phyloP scores from a whole-genome alignment of 2,329 filamentous ascomycete species.

The Trichoderma hamatum region DNA sequence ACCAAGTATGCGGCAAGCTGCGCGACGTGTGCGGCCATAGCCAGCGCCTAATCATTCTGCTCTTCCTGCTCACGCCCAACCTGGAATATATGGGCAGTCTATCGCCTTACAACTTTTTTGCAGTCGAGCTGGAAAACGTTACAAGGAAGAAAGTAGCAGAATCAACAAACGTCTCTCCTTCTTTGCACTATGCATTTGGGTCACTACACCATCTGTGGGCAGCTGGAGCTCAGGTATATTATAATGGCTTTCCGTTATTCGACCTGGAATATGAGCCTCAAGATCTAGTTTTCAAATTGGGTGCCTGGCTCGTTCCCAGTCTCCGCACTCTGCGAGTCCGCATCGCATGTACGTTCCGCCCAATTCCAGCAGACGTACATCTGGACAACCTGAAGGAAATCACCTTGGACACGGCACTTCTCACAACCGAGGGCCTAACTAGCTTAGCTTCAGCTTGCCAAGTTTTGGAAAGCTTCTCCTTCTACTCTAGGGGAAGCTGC shows the following conservation, averaged over 20 bases:
- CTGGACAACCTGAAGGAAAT: conserved; percentile 10
- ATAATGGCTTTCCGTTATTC: background rate
- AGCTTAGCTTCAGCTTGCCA: background rate
- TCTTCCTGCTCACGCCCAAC: background rate
- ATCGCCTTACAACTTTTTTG: background rate
- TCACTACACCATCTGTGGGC: conserved; percentile 6
- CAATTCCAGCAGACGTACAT: background rate
- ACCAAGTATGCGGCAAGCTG: background rate
- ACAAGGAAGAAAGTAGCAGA: background rate
- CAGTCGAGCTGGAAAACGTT: background rate
- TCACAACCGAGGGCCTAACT: background rate
- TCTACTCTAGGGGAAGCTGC: conserved; percentile 4
- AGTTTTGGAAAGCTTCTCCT: conserved; percentile 5
- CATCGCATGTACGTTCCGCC: background rate
- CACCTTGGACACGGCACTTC: conserved; percentile 3
- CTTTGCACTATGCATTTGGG: background rate
- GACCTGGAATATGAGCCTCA: background rate
- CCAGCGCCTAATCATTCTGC: background rate
- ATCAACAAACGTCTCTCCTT: background rate
- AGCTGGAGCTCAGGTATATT: background rate
- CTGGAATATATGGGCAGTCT: background rate
- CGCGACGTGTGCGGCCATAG: background rate
- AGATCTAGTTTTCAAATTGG: background rate
- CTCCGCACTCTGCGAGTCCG: conserved; percentile 9
- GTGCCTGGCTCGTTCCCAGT: conserved; percentile 2